Evolutionary conservation across 352 stramenopile species (phyloP).

Genomic region (Globisporangium orthogonon): DNA sequence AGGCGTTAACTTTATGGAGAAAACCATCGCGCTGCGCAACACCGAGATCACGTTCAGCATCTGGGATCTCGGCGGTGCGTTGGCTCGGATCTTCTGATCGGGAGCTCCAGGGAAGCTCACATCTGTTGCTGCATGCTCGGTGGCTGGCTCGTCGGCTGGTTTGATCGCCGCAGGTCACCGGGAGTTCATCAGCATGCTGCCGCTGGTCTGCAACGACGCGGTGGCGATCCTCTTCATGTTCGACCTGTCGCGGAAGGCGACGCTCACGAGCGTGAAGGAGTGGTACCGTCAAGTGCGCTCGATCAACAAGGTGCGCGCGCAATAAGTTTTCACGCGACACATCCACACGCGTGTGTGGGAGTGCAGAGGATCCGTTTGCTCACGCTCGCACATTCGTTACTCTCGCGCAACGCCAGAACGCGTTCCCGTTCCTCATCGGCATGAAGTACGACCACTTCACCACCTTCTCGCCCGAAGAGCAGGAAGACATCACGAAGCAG

Average conservation of each 20-base stretch:
- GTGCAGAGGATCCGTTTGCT: neutral
- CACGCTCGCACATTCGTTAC: neutral
- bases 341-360: neutral
- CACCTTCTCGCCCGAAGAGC: constrained; percentile 86
- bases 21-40: constrained; percentile 91
- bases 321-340: neutral
- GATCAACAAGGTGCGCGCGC: constrained; percentile 76
- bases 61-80: constrained; percentile 88
- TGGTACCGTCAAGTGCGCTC: constrained; percentile 90
- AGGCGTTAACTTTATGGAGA: constrained; percentile 96
- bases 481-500: constrained; percentile 93
- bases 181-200: constrained; percentile 94
- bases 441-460: constrained; percentile 95
- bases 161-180: constrained; percentile 47
- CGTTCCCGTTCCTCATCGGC: constrained; percentile 90
- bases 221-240: constrained; percentile 96
- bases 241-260: constrained; percentile 89
- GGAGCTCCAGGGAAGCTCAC: too few species aligned
- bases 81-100: too few species aligned
- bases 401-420: constrained; percentile 42
- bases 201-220: constrained; percentile 92
- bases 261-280: constrained; percentile 90
- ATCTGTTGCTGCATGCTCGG: too few species aligned
- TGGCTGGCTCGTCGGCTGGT: too few species aligned
- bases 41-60: constrained; percentile 95